Evolutionary conservation across 2,329 filamentous ascomycete genomes (phyloP), one percentile per base, ranked within the genome.

Genomic region (Trichophyton schoenleinii): DNA sequence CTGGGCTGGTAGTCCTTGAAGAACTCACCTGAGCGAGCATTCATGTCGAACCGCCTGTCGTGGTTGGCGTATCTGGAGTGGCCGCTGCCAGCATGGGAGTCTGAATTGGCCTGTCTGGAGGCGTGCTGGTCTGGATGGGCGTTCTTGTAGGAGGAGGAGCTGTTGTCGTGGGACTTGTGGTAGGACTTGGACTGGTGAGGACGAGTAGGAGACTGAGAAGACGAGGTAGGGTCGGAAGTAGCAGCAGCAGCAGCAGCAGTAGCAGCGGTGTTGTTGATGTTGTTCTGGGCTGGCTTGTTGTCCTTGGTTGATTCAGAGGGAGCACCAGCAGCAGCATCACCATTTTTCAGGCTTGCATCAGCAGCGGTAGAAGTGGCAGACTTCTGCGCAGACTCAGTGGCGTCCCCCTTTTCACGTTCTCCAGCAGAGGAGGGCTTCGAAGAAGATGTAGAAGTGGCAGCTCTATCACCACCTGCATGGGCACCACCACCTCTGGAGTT

Each of bases 401-500:
- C 49, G 8, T 57, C 55, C 1, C 15, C 41, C 28, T 57, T 34
- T 25, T 53, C 34, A 34, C 38, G 57, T 2, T 28, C 31, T 42
- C 34, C 44, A 20, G 44, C 44, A 2, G 44, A 48, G 7, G 44
- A 48, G 3, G 41, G 73, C 65, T 75, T 75, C 20, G 67, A 62
- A 1, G 62, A 58, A 15, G 68, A 60, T 46, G 64, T 65, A 49
- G 72, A 67, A 7, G 64, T 61, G 8, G 68, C 9, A 36, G 34
- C 20, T 48, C 44, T 68, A 57, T 68, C 64, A 44, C 67, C 70
- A 49, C 68, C 66, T 28, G 68, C 69, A 63, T 78, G 73, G 59
- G 31, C 18, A 18, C 18, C 68, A 48, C 71, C 72, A 61, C 75
- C 76, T 61, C 81, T 80, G 63, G 77, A 73, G 46, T 78, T 71